Base-by-base conservation (phyloP, 192 early-diverging fungal species). In the Coemansia sp. region DNA sequence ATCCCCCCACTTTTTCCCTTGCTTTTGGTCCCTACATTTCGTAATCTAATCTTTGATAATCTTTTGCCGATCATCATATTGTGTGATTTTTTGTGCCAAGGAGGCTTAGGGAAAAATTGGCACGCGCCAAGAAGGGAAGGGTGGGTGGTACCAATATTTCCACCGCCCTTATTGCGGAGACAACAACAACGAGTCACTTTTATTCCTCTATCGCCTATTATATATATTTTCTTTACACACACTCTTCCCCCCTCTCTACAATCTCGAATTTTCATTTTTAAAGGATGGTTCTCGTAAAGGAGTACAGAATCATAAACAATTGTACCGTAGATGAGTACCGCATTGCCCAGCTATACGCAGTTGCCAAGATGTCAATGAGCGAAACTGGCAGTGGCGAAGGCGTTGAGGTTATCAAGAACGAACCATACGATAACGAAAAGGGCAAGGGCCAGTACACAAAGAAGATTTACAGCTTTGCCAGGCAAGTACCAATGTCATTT, bases 301-400 rank as follows among this genome's bases (percentile, higher is more conserved):
- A 93, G 68, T 93, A 90, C 76, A 83, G 90, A 73, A 86, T 93
- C 36, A 85, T 87, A 40, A 93, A 92, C 78, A 91, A 91, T 80
- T 93, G 91, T 69, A 89, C 90, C 16, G 81, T 88, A 24, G 83
- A 86, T 11, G 92, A 93, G 76, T 93, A 93, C 81, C 82, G 90
- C 79, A 76, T 89, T 70, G 92, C 89, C 31, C 92, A 93, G 80
- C 80, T 93, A 22, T 93, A 89, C 71, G 87, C 88, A 38, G 90
- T 91, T 52, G 91, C 91, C 50, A 83, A 91, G 81, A 89, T 90
- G 75, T 92, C 91, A 18, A 88, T 91, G 68, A 89, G 87, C 61
- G 89, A 92, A 73, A 93, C 91, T 9, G 91, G 92, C 40, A 89
- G 88, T 22, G 92, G 92, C 50, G 92, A 93, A 72, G 92, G 92